Percentiles rank a stretch among this genome's conserved stretches.
Evolutionary conservation across 2,329 filamentous ascomycete species (phyloP).

Genomic region (Calonectria pseudoturangicola): DNA sequence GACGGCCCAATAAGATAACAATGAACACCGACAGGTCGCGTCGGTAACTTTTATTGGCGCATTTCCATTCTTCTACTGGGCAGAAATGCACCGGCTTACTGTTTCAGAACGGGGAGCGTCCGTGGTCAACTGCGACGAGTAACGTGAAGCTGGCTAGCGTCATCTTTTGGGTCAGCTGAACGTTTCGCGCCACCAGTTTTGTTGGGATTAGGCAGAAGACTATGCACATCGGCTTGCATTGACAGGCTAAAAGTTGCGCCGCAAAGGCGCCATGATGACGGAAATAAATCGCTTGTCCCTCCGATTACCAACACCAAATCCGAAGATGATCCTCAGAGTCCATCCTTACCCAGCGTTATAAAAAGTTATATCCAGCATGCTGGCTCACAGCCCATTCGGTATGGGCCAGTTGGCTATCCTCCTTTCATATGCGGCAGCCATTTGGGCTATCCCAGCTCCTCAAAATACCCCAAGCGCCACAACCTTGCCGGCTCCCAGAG

Average conservation of each 20-base stretch:
- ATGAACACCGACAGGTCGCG: neutral
- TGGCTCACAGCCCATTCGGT: neutral
- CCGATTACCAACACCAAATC: neutral
- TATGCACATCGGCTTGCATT: neutral
- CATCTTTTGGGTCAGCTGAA: neutral
- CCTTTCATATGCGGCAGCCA: neutral
- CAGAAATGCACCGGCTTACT: neutral
- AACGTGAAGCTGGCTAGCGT: neutral
- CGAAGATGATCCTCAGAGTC: neutral
- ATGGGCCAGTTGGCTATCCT: neutral
- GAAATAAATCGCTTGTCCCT: neutral
- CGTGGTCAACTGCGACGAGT: neutral
- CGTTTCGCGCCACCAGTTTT: neutral
- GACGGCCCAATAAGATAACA: neutral
- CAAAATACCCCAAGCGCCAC: neutral
- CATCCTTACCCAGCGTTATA: neutral
- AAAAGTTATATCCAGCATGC: neutral
- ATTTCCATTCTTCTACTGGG: neutral
- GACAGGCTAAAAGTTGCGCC: neutral
- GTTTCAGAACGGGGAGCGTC: neutral
- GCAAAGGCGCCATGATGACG: neutral
- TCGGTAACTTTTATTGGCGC: neutral
- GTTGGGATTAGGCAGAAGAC: neutral
- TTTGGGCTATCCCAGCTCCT: neutral
- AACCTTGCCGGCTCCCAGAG: neutral